Base-by-base conservation (phyloP, 73 alveolate species). In the Breviolum minutum region DNA sequence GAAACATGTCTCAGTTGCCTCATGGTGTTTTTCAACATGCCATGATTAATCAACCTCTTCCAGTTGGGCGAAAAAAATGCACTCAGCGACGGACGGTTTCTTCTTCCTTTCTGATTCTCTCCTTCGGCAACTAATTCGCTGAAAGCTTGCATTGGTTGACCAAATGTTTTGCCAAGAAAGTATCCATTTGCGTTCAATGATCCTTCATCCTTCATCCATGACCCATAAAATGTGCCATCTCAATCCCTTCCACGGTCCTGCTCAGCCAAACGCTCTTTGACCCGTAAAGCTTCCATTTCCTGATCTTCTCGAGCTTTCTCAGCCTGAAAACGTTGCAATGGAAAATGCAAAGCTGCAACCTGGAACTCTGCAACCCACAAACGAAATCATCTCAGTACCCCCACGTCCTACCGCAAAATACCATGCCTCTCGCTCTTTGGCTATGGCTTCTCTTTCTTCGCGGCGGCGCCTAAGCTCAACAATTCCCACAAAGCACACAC, bases 391-490 rank as follows among this genome's bases (percentile, higher is more conserved):
- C 81, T 22, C 69, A 60, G 69, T 40, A 40, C 54, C 54, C 54
- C 54, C 54, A 40, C 54, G 3, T 3, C 54, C 54, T 40, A 40
- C 54, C 22, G 61, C 48, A 77, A 19, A 54, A 0, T 77, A 54
- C 54, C 54, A 40, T 40, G 76, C 98, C 98, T 92, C 98, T 27
- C 98, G 98, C 98, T 92, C 98, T 60, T 76, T 73, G 80, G 98
- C 98, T 20, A 30, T 66, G 24, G 98, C 98, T 80, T 92, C 98
- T 48, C 84, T 64, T 29, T 92, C 98, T 27, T 29, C 98, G 11
- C 98, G 89, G 40, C 98, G 98, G 48, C 98, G 98, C 91, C 91
- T 76, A 40, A 3, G 54, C 54, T 40, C 54, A 40, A 40, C 0
- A 40, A 0, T 40, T 40, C 54, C 54, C 0, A 40, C 54, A 40